A percentile compares a stretch with the other conserved stretches of the same genome.
phyloP scores from a whole-genome alignment of 148 eudicot species.

The Nepenthes mirabilis region DNA sequence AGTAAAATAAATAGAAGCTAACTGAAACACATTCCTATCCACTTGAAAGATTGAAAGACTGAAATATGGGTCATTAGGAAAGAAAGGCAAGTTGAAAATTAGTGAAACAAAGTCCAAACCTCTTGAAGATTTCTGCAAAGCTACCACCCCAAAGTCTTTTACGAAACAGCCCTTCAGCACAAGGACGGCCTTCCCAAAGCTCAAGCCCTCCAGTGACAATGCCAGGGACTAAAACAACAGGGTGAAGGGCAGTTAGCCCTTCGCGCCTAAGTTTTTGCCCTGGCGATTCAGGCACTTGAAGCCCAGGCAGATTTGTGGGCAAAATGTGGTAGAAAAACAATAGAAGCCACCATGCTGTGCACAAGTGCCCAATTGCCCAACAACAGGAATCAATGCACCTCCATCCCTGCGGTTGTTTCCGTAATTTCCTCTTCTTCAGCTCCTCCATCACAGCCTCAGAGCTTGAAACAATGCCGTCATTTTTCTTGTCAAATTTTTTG shows the following conservation, averaged over 20 bases:
- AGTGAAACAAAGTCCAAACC: conserved; percentile 14
- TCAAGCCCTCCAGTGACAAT: conserved; percentile 67
- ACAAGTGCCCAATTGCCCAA: conserved; percentile 33
- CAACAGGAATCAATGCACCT: conserved; percentile 35
- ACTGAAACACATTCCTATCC: too few relatives aligned
- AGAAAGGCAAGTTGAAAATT: too few relatives aligned
- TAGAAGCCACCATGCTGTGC: conserved; percentile 41
- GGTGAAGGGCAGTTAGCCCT: conserved; percentile 36
- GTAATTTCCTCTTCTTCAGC: conserved; percentile 1
- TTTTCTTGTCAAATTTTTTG: too few relatives aligned
- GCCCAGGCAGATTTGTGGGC: conserved; percentile 28
- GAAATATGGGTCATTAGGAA: too few relatives aligned
- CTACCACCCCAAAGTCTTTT: conserved; percentile 60
- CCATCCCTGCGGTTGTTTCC: conserved; percentile 16
- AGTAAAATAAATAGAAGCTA: too few relatives aligned
- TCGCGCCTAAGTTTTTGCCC: conserved; percentile 35
- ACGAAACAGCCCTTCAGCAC: conserved; percentile 46
- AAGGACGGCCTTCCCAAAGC: conserved; percentile 65
- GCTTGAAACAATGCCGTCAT: too few relatives aligned
- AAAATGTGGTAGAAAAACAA: conserved; percentile 23
- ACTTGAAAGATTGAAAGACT: too few relatives aligned
- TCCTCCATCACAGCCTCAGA: neutral
- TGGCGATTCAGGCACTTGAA: conserved; percentile 32
- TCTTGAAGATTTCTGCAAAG: conserved; percentile 46
- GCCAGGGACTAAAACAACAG: conserved; percentile 60